Evolutionary conservation across 2,329 filamentous ascomycete species (phyloP), one percentile per base, ranked within the genome.

Genomic region (Raffaelea deltoideospora): DNA sequence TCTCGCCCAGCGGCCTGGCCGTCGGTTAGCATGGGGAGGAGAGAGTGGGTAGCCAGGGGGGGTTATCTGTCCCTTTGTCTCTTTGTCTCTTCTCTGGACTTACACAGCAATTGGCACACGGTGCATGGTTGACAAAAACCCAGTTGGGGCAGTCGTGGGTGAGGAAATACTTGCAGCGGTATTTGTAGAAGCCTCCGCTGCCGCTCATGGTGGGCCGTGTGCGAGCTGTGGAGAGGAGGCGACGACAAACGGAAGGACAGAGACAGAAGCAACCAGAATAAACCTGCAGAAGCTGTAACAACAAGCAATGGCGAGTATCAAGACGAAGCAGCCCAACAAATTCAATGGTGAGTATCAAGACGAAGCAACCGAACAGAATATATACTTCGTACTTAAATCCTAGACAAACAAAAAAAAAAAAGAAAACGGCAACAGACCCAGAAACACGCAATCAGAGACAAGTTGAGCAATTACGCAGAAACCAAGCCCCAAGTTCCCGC

Each of bases 131-230:
- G 31, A 65, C 58, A 44, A 60, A 66, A 10, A 66, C 62, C 64
- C 63, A 67, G 41, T 65, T 59, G 3, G 50, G 53, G 50, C 64
- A 67, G 47, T 66, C 57, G 47, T 64, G 52, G 11, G 59, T 59
- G 41, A 58, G 56, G 43, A 62, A 67, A 53, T 67, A 63, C 48
- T 65, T 67, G 58, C 64, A 68, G 28, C 60, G 56, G 51, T 63
- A 67, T 53, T 61, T 65, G 49, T 64, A 65, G 40, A 54, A 62
- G 31, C 60, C 59, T 34, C 59, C 59, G 49, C 56, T 55, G 32
- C 56, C 53, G 35, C 55, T 58, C 58, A 60, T 60, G 37, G 11
- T 51, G 48, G 11, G 28, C 8, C 11, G n/a, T 9, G 15, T 30
- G 28, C 8, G 13, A 30, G 28, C 8, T 7, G 15, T 15, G 13